These are phyloP conservation scores for Bipolaris sorokiniana DNA, from an alignment of 2,329 filamentous ascomycete species.

Conservation along the genomic window DNA sequence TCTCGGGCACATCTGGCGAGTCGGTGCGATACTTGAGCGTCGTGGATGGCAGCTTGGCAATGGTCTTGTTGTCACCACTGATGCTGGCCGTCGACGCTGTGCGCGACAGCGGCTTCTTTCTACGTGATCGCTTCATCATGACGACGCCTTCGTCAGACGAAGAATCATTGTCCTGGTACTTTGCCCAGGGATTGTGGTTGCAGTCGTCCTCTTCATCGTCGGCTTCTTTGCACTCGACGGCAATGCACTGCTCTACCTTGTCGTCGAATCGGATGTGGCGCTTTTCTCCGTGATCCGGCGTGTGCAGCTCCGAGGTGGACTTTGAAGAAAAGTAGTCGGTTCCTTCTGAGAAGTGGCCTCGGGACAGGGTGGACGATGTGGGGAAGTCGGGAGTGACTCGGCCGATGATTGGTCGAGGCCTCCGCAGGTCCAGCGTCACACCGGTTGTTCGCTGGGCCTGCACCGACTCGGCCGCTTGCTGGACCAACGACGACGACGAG, in stretches of 20 bases:
- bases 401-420: slow-evolving; percentile 62
- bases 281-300: slow-evolving; percentile 65
- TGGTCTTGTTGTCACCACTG: slow-evolving; percentile 76
- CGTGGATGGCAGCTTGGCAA: slow-evolving; percentile 85
- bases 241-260: slow-evolving; percentile 94
- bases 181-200: slow-evolving; percentile 49
- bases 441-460: slow-evolving; percentile 78
- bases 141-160: slow-evolving; percentile 76
- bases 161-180: slow-evolving; percentile 55
- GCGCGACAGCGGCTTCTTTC: slow-evolving; percentile 57
- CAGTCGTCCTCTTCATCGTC: slow-evolving; percentile 66
- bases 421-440: slow-evolving; percentile 51
- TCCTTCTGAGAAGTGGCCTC: slow-evolving; percentile 66
- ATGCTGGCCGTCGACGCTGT: slow-evolving; percentile 63
- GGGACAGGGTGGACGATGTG: slow-evolving; percentile 67
- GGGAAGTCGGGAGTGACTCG: slow-evolving; percentile 73
- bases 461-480: slow-evolving; percentile 85
- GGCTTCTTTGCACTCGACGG: slow-evolving; percentile 82
- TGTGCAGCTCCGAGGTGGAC: slow-evolving; percentile 73
- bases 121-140: slow-evolving; percentile 75
- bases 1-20: slow-evolving; percentile 69
- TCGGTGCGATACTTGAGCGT: slow-evolving; percentile 85
- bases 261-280: slow-evolving; percentile 97
- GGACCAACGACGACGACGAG: slow-evolving; percentile 85
- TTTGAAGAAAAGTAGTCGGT: slow-evolving; percentile 70